Percentiles rank a stretch among this genome's conserved stretches.
phyloP scores from a whole-genome alignment of 75 land plant species.

The Sequoiadendron giganteum region DNA sequence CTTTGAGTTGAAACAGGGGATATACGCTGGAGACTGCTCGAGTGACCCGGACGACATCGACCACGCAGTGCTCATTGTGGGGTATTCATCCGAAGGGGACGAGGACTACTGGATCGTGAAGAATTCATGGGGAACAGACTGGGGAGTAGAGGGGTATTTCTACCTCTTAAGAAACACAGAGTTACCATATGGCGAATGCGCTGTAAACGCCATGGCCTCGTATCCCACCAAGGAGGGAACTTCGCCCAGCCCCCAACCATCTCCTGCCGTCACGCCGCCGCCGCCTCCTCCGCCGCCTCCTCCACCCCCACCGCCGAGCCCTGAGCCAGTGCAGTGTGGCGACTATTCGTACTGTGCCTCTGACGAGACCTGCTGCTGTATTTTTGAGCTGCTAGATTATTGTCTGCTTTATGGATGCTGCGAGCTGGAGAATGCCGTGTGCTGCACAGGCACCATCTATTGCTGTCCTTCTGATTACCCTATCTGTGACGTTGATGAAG shows the following conservation, averaged over 20 bases:
- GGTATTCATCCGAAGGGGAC: constrained; percentile 15
- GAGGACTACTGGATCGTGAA: constrained; percentile 30
- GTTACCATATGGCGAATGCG: constrained; percentile 6
- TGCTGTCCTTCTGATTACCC: constrained; percentile 70
- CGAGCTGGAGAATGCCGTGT: constrained; percentile 45
- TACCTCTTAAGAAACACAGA: constrained; percentile 13
- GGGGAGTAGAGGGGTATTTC: constrained; percentile 25
- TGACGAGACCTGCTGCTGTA: constrained; percentile 57
- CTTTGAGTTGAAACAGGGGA: constrained; percentile 23
- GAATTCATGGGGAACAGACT: constrained; percentile 33
- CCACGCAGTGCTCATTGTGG: constrained; percentile 27
- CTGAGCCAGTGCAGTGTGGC: constrained; percentile 44
- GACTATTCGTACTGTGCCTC: constrained; percentile 36
- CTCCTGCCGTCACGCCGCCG: constrained; percentile 7
- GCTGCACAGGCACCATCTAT: constrained; percentile 41
- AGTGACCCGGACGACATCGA: constrained; percentile 25
- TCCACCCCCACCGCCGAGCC: constrained; percentile 36
- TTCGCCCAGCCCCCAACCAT: constrained; percentile 7
- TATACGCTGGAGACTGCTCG: constrained; percentile 44
- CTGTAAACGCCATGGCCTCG: constrained; percentile 58
- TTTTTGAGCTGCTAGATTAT: constrained; percentile 20
- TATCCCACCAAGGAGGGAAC: constrained; percentile 47
- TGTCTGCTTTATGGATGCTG: constrained; percentile 62
- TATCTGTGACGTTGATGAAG: constrained; percentile 49
- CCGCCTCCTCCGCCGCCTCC: constrained; percentile 36